Conservation (phyloP, 345 rosid species). For the Moricandia arvensis region DNA sequence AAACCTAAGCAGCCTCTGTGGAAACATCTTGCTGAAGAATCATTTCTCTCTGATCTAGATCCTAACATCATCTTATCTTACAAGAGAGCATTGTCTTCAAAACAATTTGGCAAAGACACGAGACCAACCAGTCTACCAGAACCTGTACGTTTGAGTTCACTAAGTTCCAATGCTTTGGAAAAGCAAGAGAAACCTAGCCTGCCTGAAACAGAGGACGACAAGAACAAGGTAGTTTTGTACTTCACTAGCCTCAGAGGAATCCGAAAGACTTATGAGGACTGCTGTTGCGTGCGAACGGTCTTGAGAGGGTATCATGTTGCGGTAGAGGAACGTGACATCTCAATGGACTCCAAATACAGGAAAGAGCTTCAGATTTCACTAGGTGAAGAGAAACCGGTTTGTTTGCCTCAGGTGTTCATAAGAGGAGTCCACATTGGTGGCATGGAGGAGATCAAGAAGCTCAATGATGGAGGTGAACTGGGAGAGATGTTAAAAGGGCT, state of each 20-base stretch:
- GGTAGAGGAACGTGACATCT: conserved; percentile 75
- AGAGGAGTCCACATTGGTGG: conserved; percentile 60
- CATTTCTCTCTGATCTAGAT: conserved; percentile 60
- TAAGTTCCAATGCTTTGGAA: conserved; percentile 20
- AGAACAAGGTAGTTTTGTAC: conserved; percentile 50
- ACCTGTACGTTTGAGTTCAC: conserved; percentile 22
- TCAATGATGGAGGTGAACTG: conserved; percentile 72
- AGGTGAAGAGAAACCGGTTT: conserved; percentile 39
- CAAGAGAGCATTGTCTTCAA: conserved; percentile 60
- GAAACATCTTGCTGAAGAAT: conserved; percentile 70
- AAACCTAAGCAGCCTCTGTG: conserved; percentile 50
- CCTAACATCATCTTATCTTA: conserved; percentile 59
- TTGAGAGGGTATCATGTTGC: conserved; percentile 57
- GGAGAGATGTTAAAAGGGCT: conserved; percentile 53
- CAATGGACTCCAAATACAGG: conserved; percentile 72
- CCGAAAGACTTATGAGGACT: conserved; percentile 80
- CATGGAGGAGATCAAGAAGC: conserved; percentile 66
- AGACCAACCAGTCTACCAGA: not conserved
- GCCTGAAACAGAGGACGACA: conserved; percentile 28
- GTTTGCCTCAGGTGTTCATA: conserved; percentile 72
- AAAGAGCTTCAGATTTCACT: conserved; percentile 53
- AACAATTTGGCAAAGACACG: conserved; percentile 39
- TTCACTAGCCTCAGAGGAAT: conserved; percentile 85
- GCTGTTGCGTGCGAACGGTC: conserved; percentile 62
- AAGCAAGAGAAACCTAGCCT: conserved; percentile 17